Evolutionary conservation across 2,329 filamentous ascomycete genomes (phyloP).

Genomic region (Penicillium sp.): DNA sequence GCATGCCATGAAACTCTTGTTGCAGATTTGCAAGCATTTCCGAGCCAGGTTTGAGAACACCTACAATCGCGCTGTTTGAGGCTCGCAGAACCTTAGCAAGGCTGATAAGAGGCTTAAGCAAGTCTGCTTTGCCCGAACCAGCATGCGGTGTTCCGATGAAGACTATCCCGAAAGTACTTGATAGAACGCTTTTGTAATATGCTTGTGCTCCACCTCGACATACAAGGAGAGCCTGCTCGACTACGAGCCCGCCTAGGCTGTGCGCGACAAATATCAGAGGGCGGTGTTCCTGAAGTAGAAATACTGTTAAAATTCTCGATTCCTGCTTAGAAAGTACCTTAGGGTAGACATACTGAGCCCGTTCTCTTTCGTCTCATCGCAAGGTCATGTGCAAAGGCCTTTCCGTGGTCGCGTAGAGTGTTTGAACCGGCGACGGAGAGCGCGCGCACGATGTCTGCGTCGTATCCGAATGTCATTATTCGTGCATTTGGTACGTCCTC

Average conservation of each 20-base stretch:
- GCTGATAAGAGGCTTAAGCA: constrained; percentile 7
- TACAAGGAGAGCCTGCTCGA: constrained; percentile 13
- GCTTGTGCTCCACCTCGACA: not conserved
- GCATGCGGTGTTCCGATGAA: constrained; percentile 46
- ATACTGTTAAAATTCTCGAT: too few species aligned
- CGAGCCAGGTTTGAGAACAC: not conserved
- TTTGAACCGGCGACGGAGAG: not conserved
- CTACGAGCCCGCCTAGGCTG: constrained; percentile 35
- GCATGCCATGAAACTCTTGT: constrained; percentile 12
- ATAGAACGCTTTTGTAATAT: constrained; percentile 5
- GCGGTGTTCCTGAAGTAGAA: constrained; percentile 3
- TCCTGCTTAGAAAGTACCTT: too few species aligned
- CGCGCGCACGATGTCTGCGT: constrained; percentile 20
- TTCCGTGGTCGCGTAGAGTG: constrained; percentile 8
- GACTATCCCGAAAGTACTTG: constrained; percentile 32
- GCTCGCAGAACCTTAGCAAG: not conserved
- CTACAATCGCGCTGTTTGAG: constrained; percentile 4
- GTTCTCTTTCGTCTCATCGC: not conserved
- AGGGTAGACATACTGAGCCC: not conserved
- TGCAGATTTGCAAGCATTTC: constrained; percentile 10
- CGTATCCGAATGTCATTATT: constrained; percentile 14
- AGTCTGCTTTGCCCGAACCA: constrained; percentile 24
- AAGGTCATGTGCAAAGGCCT: constrained; percentile 1
- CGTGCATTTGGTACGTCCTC: constrained; percentile 2
- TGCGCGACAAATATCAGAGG: constrained; percentile 35